Conservation (phyloP, 768 basidiomycete species). For the Hygrophorus pudorinus region DNA sequence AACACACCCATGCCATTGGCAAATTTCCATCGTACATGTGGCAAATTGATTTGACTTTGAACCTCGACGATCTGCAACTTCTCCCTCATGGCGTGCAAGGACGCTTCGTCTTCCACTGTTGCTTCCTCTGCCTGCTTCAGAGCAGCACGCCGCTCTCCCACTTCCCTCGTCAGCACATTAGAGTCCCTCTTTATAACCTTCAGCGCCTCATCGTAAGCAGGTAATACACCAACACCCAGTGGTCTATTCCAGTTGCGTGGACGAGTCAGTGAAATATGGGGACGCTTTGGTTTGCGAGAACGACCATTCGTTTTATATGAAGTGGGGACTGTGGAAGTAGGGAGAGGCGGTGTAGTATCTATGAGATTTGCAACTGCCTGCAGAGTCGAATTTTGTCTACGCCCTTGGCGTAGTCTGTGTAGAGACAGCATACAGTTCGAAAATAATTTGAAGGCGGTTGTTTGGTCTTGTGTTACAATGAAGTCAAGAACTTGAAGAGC, state of each 20-base stretch:
- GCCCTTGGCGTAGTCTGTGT: no score
- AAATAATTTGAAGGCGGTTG: no score
- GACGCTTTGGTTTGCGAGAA: no score
- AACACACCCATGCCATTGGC: constrained; percentile 70
- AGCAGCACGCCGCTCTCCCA: constrained; percentile 15
- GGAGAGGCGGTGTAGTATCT: no score
- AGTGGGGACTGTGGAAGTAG: no score
- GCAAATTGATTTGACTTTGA: constrained; percentile 79
- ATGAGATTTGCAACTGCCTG: no score
- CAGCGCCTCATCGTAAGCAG: constrained; percentile 81
- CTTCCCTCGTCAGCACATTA: constrained; percentile 23
- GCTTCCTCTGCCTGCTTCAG: constrained; percentile 20
- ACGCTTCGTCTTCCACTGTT: constrained; percentile 21
- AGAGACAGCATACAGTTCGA: no score
- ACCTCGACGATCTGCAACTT: constrained; percentile 57
- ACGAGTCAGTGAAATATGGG: constrained; percentile 37
- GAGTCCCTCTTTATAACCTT: constrained; percentile 60
- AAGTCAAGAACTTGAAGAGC: no score
- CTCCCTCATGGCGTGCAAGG: constrained; percentile 34
- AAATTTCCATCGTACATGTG: constrained; percentile 70
- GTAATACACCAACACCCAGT: constrained; percentile 49
- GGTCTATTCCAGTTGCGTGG: constrained; percentile 61
- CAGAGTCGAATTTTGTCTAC: no score
- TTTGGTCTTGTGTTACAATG: no score
- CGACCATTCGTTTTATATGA: no score